Conservation (phyloP, 176 grass and related monocot genomes). For the Elymus sibiricus region DNA sequence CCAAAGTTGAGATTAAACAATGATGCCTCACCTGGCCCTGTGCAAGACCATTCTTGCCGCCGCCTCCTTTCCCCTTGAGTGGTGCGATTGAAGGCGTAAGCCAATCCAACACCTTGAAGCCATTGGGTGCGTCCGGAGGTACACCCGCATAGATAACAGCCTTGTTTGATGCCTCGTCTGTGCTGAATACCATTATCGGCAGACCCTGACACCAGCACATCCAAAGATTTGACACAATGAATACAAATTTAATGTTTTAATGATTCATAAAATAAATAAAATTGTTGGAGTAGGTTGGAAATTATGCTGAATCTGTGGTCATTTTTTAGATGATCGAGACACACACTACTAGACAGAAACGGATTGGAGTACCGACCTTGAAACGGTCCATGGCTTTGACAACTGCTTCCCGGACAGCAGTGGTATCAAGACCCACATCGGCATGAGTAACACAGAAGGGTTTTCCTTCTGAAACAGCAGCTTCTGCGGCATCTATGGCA, state of each 20-base stretch:
- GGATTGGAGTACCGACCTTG: not conserved
- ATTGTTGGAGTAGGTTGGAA: not conserved
- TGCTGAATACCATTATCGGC: constrained; percentile 87
- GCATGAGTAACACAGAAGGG: constrained; percentile 55
- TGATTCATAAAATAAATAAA: not conserved
- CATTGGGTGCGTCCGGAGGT: constrained; percentile 37
- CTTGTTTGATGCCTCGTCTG: constrained; percentile 69
- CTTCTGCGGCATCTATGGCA: constrained; percentile 63
- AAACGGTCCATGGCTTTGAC: constrained; percentile 67
- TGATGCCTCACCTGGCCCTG: constrained; percentile 71
- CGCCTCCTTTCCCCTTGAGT: constrained; percentile 78
- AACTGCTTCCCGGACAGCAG: constrained; percentile 82
- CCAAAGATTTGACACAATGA: not conserved
- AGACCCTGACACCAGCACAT: not conserved
- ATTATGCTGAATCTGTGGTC: not conserved
- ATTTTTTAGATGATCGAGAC: not conserved
- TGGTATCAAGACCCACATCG: constrained; percentile 76
- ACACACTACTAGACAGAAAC: not conserved
- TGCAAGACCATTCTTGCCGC: constrained; percentile 80
- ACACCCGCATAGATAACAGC: constrained; percentile 76
- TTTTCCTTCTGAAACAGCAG: constrained; percentile 62
- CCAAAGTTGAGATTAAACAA: not conserved
- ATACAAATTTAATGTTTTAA: not conserved
- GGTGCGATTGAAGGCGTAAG: constrained; percentile 66
- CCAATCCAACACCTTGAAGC: constrained; percentile 75